Conservation (phyloP, 192 early-diverging fungal genomes). For the Umbelopsis sp. region DNA sequence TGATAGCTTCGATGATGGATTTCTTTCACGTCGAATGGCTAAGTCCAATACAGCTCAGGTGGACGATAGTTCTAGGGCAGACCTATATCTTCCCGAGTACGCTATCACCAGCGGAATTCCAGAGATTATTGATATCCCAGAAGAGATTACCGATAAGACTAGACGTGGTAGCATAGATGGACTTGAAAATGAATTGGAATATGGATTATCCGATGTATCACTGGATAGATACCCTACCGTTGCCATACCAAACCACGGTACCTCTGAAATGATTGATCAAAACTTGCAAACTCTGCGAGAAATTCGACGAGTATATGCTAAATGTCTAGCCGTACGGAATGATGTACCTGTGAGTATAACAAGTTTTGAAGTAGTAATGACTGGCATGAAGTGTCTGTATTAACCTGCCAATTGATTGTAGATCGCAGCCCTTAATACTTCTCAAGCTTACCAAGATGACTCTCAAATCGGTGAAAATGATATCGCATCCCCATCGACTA, state of each 20-base stretch:
- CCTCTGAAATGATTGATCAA: conserved; percentile 42
- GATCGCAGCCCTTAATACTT: background rate
- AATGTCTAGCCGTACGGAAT: conserved; percentile 44
- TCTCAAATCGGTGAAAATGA: conserved; percentile 6
- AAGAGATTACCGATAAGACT: conserved; percentile 2
- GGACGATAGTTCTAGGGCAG: conserved; percentile 28
- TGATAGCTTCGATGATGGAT: conserved; percentile 32
- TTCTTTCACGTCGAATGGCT: conserved; percentile 31
- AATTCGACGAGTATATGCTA: conserved; percentile 48
- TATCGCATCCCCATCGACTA: background rate
- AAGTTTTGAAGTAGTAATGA: background rate
- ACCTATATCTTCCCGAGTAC: conserved; percentile 61
- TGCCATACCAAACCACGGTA: conserved; percentile 41
- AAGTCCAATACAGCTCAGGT: conserved; percentile 27
- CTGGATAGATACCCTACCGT: conserved; percentile 45
- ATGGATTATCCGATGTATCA: conserved; percentile 29
- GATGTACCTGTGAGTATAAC: conserved; percentile 40
- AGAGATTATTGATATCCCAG: conserved; percentile 33
- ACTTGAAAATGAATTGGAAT: conserved; percentile 16
- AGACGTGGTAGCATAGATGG: background rate
- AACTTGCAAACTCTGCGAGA: conserved; percentile 46
- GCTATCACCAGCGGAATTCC: conserved; percentile 44
- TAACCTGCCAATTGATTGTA: background rate
- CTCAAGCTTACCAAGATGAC: conserved; percentile 5
- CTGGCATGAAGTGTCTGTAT: background rate